Percentiles rank a stretch among this genome's conserved stretches.
phyloP scores from a whole-genome alignment of 2,329 filamentous ascomycete species.

The Verticillium longisporum region DNA sequence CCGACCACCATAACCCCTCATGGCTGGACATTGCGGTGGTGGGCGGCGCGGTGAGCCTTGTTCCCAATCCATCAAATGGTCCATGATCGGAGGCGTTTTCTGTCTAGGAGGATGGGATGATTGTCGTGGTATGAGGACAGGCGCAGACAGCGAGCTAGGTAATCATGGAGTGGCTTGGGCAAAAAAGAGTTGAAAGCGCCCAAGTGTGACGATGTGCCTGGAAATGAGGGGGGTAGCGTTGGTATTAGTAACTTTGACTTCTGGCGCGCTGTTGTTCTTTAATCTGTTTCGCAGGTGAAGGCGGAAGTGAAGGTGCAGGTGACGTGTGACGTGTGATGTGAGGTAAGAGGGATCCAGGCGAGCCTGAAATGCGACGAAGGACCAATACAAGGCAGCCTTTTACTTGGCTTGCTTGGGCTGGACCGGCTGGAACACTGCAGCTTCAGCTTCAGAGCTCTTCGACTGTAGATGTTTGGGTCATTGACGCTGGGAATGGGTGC shows the following conservation, averaged over 20 bases:
- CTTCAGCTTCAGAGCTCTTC: neutral
- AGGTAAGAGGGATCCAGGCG: neutral
- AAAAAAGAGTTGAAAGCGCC: neutral
- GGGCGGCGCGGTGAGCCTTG: neutral
- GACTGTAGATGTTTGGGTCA: neutral
- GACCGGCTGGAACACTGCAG: neutral
- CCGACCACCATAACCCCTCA: neutral
- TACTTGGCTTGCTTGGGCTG: neutral
- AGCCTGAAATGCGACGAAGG: neutral
- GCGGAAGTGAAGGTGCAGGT: neutral
- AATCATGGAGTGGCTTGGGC: neutral
- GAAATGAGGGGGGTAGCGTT: neutral
- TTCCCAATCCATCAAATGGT: neutral
- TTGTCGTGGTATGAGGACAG: neutral
- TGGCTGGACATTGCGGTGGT: neutral
- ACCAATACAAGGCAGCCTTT: neutral
- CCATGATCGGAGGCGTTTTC: neutral
- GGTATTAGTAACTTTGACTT: neutral
- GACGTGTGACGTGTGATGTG: neutral
- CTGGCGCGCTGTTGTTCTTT: neutral
- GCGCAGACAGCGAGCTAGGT: neutral
- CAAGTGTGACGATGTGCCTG: neutral
- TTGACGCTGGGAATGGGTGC: neutral
- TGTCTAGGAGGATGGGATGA: neutral
- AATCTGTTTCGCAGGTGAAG: neutral